Conservation (phyloP, 2,329 filamentous ascomycete genomes). For the Aureobasidium zeae region DNA sequence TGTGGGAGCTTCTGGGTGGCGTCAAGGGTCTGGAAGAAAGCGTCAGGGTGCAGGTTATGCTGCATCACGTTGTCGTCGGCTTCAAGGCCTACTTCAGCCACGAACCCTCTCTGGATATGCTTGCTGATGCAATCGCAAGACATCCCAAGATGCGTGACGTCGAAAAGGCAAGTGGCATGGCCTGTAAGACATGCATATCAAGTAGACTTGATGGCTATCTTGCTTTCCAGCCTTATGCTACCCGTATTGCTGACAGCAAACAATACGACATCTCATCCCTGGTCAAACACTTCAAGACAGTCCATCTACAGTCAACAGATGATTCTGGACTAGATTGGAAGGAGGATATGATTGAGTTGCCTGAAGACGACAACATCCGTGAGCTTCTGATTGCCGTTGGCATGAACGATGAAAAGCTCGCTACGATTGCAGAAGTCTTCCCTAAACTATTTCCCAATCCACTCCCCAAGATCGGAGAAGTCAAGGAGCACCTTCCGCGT, state of each 20-base stretch:
- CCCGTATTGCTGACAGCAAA: conserved; percentile 31
- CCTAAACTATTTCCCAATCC: conserved; percentile 32
- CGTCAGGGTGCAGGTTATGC: conserved; percentile 53
- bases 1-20: conserved; percentile 53
- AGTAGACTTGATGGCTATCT: conserved; percentile 21
- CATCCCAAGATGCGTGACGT: conserved; percentile 34
- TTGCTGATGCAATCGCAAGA: conserved; percentile 37
- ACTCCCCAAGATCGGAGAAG: conserved; percentile 35
- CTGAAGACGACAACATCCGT: conserved; percentile 41
- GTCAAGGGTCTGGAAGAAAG: conserved; percentile 54
- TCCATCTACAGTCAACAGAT: conserved; percentile 34
- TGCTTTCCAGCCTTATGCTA: conserved; percentile 27
- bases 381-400: conserved; percentile 43
- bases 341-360: conserved; percentile 52
- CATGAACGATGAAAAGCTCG: conserved; percentile 47
- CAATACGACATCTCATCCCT: conserved; percentile 44
- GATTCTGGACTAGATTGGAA: conserved; percentile 44
- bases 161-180: conserved; percentile 37
- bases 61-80: conserved; percentile 52
- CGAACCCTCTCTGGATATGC: conserved; percentile 49
- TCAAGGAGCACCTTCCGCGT: neutral
- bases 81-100: conserved; percentile 51
- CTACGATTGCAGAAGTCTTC: conserved; percentile 26
- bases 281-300: conserved; percentile 51
- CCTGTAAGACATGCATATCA: conserved; percentile 33